Evolutionary conservation across 441 rosid species (phyloP).

Genomic region (Gossypium schwendimanii): DNA sequence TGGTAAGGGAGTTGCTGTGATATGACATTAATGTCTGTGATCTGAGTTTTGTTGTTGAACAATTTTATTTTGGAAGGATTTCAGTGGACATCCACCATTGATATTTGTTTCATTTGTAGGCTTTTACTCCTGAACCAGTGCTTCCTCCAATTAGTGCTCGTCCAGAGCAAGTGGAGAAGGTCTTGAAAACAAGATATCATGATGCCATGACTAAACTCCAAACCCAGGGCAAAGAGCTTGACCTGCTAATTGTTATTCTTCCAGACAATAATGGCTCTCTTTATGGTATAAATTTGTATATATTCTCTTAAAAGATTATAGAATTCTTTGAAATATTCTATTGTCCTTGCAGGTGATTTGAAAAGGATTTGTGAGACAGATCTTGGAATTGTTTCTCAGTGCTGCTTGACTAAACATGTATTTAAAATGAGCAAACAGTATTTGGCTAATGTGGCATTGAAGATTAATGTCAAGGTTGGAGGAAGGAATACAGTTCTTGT

Average conservation of each 20-base stretch:
- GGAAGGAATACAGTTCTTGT: constrained; percentile 91
- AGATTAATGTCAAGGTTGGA: constrained; percentile 94
- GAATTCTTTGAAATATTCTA: constrained; percentile 2
- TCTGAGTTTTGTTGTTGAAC: not conserved
- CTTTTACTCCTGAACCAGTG: constrained; percentile 66
- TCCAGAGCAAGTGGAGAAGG: constrained; percentile 85
- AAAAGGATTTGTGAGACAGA: constrained; percentile 94
- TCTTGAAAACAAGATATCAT: constrained; percentile 70
- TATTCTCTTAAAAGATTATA: not conserved
- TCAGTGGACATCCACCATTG: constrained; percentile 2
- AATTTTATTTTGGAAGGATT: not conserved
- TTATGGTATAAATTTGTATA: constrained; percentile 44
- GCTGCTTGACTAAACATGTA: constrained; percentile 83
- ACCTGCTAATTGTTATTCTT: constrained; percentile 78
- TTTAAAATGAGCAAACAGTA: constrained; percentile 76
- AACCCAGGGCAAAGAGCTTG: constrained; percentile 68
- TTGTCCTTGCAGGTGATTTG: constrained; percentile 60
- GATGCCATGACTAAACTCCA: constrained; percentile 69
- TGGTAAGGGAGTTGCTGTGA: constrained; percentile 37
- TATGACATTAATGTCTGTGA: not conserved
- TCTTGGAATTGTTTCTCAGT: constrained; percentile 90
- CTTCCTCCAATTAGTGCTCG: constrained; percentile 57
- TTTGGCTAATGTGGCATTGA: constrained; percentile 80
- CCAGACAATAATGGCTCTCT: constrained; percentile 93
- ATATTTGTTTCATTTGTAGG: constrained; percentile 35